Base-by-base conservation (phyloP, 805 yeast genomes). In the Ogataea zsoltii region DNA sequence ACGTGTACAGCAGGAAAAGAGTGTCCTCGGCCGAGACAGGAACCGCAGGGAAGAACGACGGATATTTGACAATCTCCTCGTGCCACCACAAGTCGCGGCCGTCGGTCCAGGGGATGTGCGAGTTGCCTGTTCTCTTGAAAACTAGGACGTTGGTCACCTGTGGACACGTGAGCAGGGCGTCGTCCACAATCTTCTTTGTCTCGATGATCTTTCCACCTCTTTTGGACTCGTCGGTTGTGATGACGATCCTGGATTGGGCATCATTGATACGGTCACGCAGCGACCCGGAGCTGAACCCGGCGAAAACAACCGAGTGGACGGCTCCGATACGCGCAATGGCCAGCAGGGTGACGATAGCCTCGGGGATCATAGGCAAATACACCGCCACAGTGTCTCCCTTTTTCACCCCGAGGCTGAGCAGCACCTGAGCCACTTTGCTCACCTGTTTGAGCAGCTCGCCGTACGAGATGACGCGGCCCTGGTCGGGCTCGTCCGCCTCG, bases 301-400 rank as follows among this genome's bases (percentile, higher is more conserved):
- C 95, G 70, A 87, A 87, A 26, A 87, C 84, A 30, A 86, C 94
- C 2, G 92, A 84, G 66, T 87, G 96, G 49, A 86, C 72, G 12
- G 95, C 96, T 58, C 96, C 95, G 51, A 87, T 71, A 67, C 96
- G 76, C 33, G 80, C 77, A 60, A 86, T 84, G 19, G 96, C 95
- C 67, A 87, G 69, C 72, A 87, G 68, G 21, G 94, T 80, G 46
- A 84, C 71, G 41, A 87, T 68, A 32, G 94, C 91, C 63, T 85
- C 88, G 37, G 91, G 85, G 52, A 82, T 83, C 94, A 86, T 87
- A 58, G 96, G 96, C 71, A 87, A 72, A 65, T 87, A 87, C 42
- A 87, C 86, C 18, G 94, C 94, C 46, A 87, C 92, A 14, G 90
- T 83, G 62, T 87, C 96, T 57, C 94, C 94, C 68, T 86, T 87